phyloP scores from a whole-genome alignment of 106 monocot species.

The Acanthochlamys bracteata region DNA sequence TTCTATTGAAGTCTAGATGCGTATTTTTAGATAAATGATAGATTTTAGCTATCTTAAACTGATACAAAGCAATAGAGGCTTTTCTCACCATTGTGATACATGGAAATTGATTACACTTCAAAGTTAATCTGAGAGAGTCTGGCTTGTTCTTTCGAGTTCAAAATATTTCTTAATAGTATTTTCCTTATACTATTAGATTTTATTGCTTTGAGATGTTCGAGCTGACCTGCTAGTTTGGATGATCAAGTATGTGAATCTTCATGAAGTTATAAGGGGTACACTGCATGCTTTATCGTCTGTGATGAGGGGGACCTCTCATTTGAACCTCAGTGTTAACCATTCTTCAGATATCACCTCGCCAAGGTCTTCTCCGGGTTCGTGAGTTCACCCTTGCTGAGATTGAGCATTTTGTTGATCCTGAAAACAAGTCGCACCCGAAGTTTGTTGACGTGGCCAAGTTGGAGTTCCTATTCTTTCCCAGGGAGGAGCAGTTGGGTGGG shows the following conservation, averaged over 20 bases:
- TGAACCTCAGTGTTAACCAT: neutral
- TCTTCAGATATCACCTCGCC: conserved; percentile 91
- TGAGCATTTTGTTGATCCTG: conserved; percentile 97
- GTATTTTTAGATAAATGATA: neutral
- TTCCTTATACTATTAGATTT: too few relatives aligned
- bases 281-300: too few relatives aligned
- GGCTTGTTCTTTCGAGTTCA: too few relatives aligned
- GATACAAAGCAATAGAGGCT: neutral
- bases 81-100: neutral
- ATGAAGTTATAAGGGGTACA: too few relatives aligned
- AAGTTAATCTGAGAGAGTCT: too few relatives aligned
- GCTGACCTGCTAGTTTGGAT: too few relatives aligned
- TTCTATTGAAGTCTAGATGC: too few relatives aligned
- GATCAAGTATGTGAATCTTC: too few relatives aligned
- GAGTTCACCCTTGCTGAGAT: conserved; percentile 96
- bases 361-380: conserved; percentile 91
- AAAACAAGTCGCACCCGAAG: conserved; percentile 92
- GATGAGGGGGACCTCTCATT: too few relatives aligned
- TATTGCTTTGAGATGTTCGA: too few relatives aligned
- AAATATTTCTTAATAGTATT: too few relatives aligned
- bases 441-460: conserved; percentile 68
- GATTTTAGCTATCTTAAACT: neutral
- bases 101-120: too few relatives aligned
- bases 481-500: conserved; percentile 67
- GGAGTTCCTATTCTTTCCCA: conserved; percentile 89